Evolutionary conservation across 192 early-diverging fungal genomes (phyloP), one percentile per base, ranked within the genome.

Genomic region (Coemansia biformis): DNA sequence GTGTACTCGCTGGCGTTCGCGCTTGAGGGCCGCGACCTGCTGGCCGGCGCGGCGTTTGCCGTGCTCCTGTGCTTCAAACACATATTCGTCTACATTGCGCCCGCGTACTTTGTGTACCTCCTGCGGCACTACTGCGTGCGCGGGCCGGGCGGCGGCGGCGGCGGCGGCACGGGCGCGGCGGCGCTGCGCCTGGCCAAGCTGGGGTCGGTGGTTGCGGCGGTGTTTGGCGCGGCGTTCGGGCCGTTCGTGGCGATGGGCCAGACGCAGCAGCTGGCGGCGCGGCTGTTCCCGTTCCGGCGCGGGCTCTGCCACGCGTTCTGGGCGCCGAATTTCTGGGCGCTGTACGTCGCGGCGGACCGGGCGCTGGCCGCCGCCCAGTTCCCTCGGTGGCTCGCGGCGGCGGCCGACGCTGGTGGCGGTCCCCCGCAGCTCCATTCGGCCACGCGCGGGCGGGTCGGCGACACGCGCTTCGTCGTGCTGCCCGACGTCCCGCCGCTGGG

Each of bases 301-400:
- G 95, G 95, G 12, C 78, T 98, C 10, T 90, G 85, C 65, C 95
- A 98, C 50, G 91, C 92, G 8, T 94, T 86, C 60, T 98, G 92
- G 93, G 95, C 95, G 2, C 91, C 93, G 12, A 98, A 98, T 57
- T 83, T 92, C 66, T 98, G 95, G 95, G 92, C 93, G 1, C 65
- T 98, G 38, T 98, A 96, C 58, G 82, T 85, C 4, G 81, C 83
- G 26, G 51, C 61, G 1, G 95, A 98, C 63, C 83, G 95, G 10
- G 34, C 79, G 9, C 64, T 91, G 32, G 39, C 51, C 1, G 19
- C 51, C 15, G 49, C 57, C 2, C 12, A 8, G 15, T 40, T 14
- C 45, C 55, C n/a, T n/a, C n/a, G n/a, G n/a, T n/a, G 10, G 24
- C 24, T 26, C 24, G 24, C 24, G 6, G 3, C 24, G 24, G 24